phyloP scores from a whole-genome alignment of 2,329 filamentous ascomycete species.

The Apiospora arundinis region DNA sequence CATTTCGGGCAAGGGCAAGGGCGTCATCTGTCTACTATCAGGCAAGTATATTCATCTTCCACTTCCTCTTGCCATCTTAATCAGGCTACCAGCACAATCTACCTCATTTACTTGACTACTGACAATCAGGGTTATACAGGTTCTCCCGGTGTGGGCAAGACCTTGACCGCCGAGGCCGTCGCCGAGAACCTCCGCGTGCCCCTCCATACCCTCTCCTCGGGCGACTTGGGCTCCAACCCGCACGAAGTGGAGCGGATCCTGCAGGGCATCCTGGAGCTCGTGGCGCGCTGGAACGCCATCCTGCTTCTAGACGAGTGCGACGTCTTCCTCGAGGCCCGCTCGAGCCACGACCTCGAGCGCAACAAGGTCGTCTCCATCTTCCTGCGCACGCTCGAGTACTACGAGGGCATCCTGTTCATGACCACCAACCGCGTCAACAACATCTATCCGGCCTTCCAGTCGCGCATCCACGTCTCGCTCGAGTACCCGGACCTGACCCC shows the following conservation, averaged over 20 bases:
- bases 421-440: slow-evolving; percentile 32
- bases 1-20: slow-evolving; percentile 29
- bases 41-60: neutral
- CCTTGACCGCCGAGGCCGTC: slow-evolving; percentile 44
- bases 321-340: slow-evolving; percentile 43
- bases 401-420: slow-evolving; percentile 31
- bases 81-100: no score
- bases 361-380: slow-evolving; percentile 12
- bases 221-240: slow-evolving; percentile 38
- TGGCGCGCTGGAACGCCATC: slow-evolving; percentile 46
- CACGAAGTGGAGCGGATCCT: slow-evolving; percentile 33
- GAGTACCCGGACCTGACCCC: slow-evolving; percentile 30
- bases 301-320: slow-evolving; percentile 41
- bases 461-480: slow-evolving; percentile 33
- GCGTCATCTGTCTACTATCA: neutral
- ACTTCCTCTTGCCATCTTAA: no score
- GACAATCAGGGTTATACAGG: no score
- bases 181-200: slow-evolving; percentile 42
- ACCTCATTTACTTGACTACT: no score
- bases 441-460: slow-evolving; percentile 34
- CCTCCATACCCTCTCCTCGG: slow-evolving; percentile 40
- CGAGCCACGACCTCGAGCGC: neutral
- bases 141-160: slow-evolving; percentile 50
- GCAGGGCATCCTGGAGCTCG: slow-evolving; percentile 44
- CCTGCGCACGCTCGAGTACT: slow-evolving; percentile 27